These are phyloP conservation scores for Nakazawaea holstii DNA, from an alignment of 805 yeast species.

Conservation along the genomic window DNA sequence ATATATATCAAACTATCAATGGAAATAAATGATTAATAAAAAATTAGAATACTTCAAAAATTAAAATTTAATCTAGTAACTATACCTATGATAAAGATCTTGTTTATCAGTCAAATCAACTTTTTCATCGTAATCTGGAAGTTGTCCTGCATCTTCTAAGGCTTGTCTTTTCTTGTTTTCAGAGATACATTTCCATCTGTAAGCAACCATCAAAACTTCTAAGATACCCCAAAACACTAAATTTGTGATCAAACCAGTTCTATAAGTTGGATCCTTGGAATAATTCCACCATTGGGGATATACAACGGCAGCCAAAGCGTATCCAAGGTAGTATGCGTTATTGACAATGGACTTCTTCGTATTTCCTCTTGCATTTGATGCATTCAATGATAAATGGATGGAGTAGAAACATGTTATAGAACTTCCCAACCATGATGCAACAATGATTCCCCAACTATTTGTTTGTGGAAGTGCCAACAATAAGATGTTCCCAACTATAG, in stretches of 20 bases:
- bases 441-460: constrained; percentile 18
- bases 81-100: constrained; percentile 20
- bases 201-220: constrained; percentile 19
- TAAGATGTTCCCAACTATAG: constrained; percentile 19
- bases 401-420: constrained; percentile 15
- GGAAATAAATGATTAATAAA: too few species aligned
- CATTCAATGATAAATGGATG: constrained; percentile 21
- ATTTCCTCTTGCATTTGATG: constrained; percentile 15
- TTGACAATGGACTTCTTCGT: constrained; percentile 12
- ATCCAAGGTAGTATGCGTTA: constrained; percentile 15
- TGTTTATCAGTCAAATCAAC: constrained; percentile 24
- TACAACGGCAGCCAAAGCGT: constrained; percentile 16
- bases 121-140: constrained; percentile 16
- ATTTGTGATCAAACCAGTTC: constrained; percentile 15
- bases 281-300: constrained; percentile 21
- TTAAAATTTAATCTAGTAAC: constrained; percentile 6
- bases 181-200: constrained; percentile 19
- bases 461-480: constrained; percentile 13
- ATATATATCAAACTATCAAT: too few species aligned
- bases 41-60: background rate
- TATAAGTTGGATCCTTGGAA: constrained; percentile 11
- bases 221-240: constrained; percentile 25
- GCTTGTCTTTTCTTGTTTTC: constrained; percentile 21
- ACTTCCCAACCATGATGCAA: constrained; percentile 14
- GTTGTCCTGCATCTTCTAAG: constrained; percentile 11